Percentiles rank a stretch among this genome's conserved stretches.
These are phyloP conservation scores for Neurospora africana DNA, from an alignment of 495 filamentous ascomycete genomes.

Conservation along the genomic window DNA sequence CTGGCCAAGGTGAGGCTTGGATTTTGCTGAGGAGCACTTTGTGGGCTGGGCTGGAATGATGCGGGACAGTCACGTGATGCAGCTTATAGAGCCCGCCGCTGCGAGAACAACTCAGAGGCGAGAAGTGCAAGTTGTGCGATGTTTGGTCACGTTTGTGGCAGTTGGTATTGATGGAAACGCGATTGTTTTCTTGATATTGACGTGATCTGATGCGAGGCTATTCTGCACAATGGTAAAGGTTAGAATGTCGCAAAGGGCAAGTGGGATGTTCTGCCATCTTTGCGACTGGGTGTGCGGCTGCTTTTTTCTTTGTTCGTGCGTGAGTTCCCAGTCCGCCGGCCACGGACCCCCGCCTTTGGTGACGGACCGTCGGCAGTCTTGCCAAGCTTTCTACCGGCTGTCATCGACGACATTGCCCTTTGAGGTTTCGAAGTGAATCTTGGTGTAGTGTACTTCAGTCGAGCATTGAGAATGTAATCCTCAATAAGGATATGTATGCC, in stretches of 20 bases:
- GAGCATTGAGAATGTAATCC: no score
- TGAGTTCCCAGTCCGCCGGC: background rate
- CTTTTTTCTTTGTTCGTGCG: background rate
- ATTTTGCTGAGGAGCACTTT: slow-evolving; percentile 16
- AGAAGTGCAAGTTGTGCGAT: background rate
- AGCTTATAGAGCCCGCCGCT: background rate
- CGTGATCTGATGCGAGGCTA: background rate
- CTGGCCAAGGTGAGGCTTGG: slow-evolving; percentile 16
- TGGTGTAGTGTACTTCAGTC: background rate
- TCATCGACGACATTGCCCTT: background rate
- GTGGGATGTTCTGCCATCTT: background rate
- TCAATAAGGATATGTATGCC: background rate
- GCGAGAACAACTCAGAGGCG: background rate
- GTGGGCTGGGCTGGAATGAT: slow-evolving; percentile 23
- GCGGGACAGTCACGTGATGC: slow-evolving; percentile 18
- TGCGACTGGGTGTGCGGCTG: background rate
- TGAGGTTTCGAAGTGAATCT: background rate
- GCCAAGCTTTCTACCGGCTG: background rate
- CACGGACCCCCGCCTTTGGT: background rate
- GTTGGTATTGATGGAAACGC: background rate
- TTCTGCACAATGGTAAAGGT: background rate
- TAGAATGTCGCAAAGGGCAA: background rate
- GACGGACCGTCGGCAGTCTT: background rate
- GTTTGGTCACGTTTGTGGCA: background rate
- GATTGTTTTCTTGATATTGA: background rate